Evolutionary conservation across 305 asterid genomes (phyloP).

Genomic region (Striga hermonthica): DNA sequence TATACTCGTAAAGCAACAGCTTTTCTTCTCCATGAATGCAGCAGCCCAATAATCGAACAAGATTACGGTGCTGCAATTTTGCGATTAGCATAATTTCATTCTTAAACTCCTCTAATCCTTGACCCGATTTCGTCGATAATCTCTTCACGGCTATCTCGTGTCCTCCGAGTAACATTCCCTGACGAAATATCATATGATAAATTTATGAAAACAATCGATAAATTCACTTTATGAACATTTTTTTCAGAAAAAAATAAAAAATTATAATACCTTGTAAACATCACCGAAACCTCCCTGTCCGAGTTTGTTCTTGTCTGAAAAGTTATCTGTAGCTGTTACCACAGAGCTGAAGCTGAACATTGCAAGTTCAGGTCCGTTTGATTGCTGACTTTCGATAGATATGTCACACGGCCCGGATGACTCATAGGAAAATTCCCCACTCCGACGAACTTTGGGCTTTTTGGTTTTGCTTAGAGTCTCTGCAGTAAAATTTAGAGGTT

Average conservation of each 20-base stretch:
- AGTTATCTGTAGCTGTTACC: constrained; percentile 58
- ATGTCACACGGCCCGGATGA: constrained; percentile 42
- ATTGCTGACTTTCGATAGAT: constrained; percentile 49
- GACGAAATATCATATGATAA: not conserved
- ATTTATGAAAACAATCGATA: constrained; percentile 12
- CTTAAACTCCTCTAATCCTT: constrained; percentile 81
- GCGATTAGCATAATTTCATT: constrained; percentile 78
- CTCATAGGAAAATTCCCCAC: constrained; percentile 48
- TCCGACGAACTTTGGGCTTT: constrained; percentile 34
- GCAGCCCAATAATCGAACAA: constrained; percentile 73
- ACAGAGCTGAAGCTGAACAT: constrained; percentile 53
- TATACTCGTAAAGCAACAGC: constrained; percentile 71
- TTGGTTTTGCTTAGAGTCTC: constrained; percentile 32
- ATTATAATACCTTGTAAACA: constrained; percentile 58
- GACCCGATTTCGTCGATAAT: constrained; percentile 70
- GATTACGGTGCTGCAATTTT: constrained; percentile 75
- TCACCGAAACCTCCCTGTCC: constrained; percentile 93
- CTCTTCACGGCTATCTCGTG: constrained; percentile 81
- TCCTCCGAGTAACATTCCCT: constrained; percentile 67
- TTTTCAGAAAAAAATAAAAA: not conserved
- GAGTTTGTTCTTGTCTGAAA: constrained; percentile 58
- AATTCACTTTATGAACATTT: not conserved
- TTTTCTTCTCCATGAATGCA: constrained; percentile 85
- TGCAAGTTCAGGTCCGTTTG: constrained; percentile 53
- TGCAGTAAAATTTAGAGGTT: constrained; percentile 31